Evolutionary conservation across 805 yeast genomes (phyloP).

Genomic region (Priceomyces haplophilus): DNA sequence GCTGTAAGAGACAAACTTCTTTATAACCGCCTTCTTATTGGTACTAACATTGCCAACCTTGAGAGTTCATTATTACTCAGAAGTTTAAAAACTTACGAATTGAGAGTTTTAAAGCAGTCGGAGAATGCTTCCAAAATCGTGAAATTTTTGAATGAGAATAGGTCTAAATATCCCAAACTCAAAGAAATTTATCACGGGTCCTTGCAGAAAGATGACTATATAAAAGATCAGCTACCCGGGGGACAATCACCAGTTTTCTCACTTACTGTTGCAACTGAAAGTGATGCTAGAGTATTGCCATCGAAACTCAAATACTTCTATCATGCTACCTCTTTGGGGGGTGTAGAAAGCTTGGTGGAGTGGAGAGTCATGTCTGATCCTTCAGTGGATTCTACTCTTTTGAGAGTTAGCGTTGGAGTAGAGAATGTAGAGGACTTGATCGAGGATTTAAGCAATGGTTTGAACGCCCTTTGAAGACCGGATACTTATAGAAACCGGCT

Average conservation of each 20-base stretch:
- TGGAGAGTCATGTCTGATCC: slow-evolving; percentile 76
- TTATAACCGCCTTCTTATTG: slow-evolving; percentile 66
- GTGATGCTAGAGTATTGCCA: slow-evolving; percentile 63
- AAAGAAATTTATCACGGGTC: slow-evolving; percentile 66
- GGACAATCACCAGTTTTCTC: slow-evolving; percentile 74
- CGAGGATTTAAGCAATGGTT: slow-evolving; percentile 63
- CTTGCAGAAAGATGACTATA: slow-evolving; percentile 67
- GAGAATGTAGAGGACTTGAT: slow-evolving; percentile 78
- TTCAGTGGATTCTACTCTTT: slow-evolving; percentile 49
- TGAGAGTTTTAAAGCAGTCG: slow-evolving; percentile 68
- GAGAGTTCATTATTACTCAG: slow-evolving; percentile 74
- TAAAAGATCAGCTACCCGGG: slow-evolving; percentile 61
- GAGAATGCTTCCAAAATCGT: slow-evolving; percentile 62
- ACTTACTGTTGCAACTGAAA: slow-evolving; percentile 48
- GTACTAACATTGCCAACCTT: slow-evolving; percentile 75
- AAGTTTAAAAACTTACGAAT: slow-evolving; percentile 75
- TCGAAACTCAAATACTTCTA: slow-evolving; percentile 64
- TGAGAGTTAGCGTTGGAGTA: slow-evolving; percentile 78
- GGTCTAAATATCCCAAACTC: slow-evolving; percentile 45
- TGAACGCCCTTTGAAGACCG: slow-evolving; percentile 16
- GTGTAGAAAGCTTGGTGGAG: slow-evolving; percentile 85
- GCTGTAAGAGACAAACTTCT: slow-evolving; percentile 45
- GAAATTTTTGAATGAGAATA: slow-evolving; percentile 51
- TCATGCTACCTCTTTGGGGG: slow-evolving; percentile 93
- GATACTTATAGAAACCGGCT: too few species aligned